Base-by-base conservation (phyloP, 164 flowering plant genomes). In the Magnolia kwangsiensis region DNA sequence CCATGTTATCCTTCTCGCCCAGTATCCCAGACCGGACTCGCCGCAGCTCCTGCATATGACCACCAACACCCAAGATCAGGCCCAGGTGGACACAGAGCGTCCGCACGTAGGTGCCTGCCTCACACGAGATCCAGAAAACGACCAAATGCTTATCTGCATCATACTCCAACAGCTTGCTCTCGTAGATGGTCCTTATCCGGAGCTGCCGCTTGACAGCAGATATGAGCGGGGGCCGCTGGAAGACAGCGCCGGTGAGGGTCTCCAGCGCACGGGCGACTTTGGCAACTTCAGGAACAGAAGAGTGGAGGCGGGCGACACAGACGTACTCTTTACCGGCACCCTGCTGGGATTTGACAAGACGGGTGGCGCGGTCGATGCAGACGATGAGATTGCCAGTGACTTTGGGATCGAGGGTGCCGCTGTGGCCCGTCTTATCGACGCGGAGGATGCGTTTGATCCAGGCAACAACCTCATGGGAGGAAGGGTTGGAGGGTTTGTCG, bases 241-340 rank as follows among this genome's bases (percentile, higher is more conserved):
- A 91, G 1, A 90, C 88, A 1, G 95, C 95, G 0, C 95, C 95
- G 50, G 93, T 89, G 0, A 91, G 82, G 14, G 91, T 82, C 67
- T 90, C 93, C 3, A 91, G 85, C 0, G 93, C 96, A 11, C 93
- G 72, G 31, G 85, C 90, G 5, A 91, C 93, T 72, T 84, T 87
- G 5, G 89, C 84, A 2, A 82, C 86, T 72, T 91, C 93, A 7
- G 92, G 86, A 13, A 91, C 92, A 0, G 81, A 75, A 7, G 88
- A 84, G 75, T 90, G 95, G 71, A 91, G 78, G 8, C 96, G 80
- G 14, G 93, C 96, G 21, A 91, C 79, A 69, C 96, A 91, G 45
- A 91, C 95, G 58, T 91, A 91, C 87, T 91, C 93, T 71, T 91
- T 91, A 0, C 95, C 95, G 1, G 96, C 96, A 19, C 93, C 96